A percentile compares a stretch with the other conserved stretches of the same genome.
These are phyloP conservation scores for Phoma sp. DNA, from an alignment of 2,329 filamentous ascomycete species.

Conservation along the genomic window DNA sequence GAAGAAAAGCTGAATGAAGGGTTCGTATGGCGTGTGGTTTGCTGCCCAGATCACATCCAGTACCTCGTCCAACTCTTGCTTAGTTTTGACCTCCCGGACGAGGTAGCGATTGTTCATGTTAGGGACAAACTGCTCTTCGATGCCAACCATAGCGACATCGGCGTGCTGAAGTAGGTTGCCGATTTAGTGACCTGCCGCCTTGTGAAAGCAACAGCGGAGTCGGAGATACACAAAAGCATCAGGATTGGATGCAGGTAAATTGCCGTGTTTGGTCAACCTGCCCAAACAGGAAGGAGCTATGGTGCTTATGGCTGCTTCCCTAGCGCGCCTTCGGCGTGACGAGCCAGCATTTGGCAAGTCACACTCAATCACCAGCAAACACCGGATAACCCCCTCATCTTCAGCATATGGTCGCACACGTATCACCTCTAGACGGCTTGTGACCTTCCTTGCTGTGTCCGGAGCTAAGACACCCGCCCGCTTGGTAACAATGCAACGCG, in stretches of 20 bases:
- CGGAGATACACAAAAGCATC: conserved; percentile 32
- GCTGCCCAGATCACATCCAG: conserved; percentile 46
- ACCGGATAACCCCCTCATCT: conserved; percentile 21
- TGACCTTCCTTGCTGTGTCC: conserved; percentile 34
- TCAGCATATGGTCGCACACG: conserved; percentile 29
- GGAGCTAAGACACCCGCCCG: conserved; percentile 10
- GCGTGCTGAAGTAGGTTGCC: conserved; percentile 23
- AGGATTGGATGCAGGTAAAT: conserved; percentile 32
- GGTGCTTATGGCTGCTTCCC: conserved; percentile 15
- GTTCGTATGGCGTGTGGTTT: conserved; percentile 46
- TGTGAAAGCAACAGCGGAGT: conserved; percentile 30
- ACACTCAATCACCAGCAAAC: conserved; percentile 21
- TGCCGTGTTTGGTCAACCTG: conserved; percentile 30
- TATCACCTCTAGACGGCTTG: conserved; percentile 30
- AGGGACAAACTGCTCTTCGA: conserved; percentile 19
- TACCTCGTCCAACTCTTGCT: conserved; percentile 40
- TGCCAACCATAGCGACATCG: conserved; percentile 32
- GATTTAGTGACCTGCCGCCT: conserved; percentile 22
- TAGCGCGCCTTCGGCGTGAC: conserved; percentile 31
- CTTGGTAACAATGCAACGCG: conserved; percentile 20
- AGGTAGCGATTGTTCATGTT: conserved; percentile 33
- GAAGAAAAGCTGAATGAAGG: conserved; percentile 45
- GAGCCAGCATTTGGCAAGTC: conserved; percentile 28
- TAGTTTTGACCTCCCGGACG: conserved; percentile 35
- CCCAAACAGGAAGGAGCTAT: conserved; percentile 35